Conservation (phyloP, 495 filamentous ascomycete genomes). For the Podospora australis region DNA sequence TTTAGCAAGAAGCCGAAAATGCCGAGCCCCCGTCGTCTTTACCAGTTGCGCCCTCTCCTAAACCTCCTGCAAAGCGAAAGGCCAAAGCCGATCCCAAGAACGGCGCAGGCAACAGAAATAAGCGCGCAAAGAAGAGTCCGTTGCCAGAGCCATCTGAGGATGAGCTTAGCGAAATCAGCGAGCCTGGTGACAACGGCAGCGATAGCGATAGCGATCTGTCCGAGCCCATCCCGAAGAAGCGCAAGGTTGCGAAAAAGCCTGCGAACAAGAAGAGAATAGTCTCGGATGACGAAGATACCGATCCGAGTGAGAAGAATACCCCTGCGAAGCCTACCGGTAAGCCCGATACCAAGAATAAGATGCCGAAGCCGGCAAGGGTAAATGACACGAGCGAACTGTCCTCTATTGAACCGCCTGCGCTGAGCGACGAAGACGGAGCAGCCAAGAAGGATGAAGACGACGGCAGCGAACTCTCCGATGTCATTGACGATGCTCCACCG, state of each 20-base stretch:
- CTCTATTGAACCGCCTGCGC: conserved; percentile 22
- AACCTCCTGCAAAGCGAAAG: not conserved
- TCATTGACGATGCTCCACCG: conserved; percentile 57
- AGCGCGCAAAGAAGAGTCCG: conserved; percentile 28
- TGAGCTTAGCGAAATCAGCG: conserved; percentile 15
- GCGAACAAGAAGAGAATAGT: conserved; percentile 26
- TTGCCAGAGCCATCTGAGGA: conserved; percentile 25
- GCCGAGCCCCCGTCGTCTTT: not conserved
- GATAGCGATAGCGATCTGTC: not conserved
- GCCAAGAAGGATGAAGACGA: conserved; percentile 46
- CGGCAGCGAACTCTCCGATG: conserved; percentile 72
- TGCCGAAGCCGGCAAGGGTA: not conserved
- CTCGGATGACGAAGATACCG: conserved; percentile 36
- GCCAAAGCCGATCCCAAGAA: not conserved
- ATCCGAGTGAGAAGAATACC: too few relatives aligned
- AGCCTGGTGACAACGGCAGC: too few relatives aligned
- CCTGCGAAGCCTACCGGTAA: too few relatives aligned
- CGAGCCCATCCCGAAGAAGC: conserved; percentile 21
- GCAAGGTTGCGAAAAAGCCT: conserved; percentile 28
- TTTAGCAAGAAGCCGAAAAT: conserved; percentile 1
- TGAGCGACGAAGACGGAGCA: conserved; percentile 9
- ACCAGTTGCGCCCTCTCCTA: not conserved
- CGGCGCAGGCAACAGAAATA: not conserved
- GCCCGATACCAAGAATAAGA: not conserved
- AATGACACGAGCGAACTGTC: conserved; percentile 30